Percentiles rank a stretch among this genome's conserved stretches.
Conservation (phyloP, 192 early-diverging fungal genomes). For the Gonapodya sp. region DNA sequence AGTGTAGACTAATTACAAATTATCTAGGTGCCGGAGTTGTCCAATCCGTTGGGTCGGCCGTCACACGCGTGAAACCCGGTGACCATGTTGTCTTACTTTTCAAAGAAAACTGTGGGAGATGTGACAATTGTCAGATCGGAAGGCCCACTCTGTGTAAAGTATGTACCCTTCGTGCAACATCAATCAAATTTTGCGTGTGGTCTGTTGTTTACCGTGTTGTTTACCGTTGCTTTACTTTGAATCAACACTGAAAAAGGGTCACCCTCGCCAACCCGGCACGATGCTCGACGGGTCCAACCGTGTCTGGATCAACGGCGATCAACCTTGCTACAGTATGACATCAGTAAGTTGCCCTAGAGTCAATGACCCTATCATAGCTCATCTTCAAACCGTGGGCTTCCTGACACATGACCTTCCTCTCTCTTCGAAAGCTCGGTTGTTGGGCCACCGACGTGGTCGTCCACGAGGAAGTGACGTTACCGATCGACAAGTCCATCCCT, state of each 20-base stretch:
- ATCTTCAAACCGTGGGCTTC: not conserved
- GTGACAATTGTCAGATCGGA: not conserved
- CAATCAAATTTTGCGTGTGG: no score
- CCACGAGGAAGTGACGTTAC: not conserved
- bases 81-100: constrained; percentile 96
- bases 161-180: not conserved
- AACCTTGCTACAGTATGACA: not conserved
- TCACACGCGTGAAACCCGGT: constrained; percentile 76
- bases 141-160: not conserved
- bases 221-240: no score
- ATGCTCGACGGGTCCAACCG: constrained; percentile 7
- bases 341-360: not conserved
- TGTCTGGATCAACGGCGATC: not conserved
- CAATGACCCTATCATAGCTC: not conserved
- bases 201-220: no score
- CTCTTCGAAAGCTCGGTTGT: not conserved
- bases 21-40: constrained; percentile 64
- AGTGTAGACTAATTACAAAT: no score
- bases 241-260: not conserved
- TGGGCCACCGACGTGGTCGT: not conserved
- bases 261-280: not conserved
- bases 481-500: constrained; percentile 10
- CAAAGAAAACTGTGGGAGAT: not conserved
- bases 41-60: constrained; percentile 88
- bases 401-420: no score